A percentile compares a stretch with the other conserved stretches of the same genome.
These are phyloP conservation scores for Pseudognaphalium luteoalbum DNA, from an alignment of 129 eudicot genomes.

Conservation along the genomic window DNA sequence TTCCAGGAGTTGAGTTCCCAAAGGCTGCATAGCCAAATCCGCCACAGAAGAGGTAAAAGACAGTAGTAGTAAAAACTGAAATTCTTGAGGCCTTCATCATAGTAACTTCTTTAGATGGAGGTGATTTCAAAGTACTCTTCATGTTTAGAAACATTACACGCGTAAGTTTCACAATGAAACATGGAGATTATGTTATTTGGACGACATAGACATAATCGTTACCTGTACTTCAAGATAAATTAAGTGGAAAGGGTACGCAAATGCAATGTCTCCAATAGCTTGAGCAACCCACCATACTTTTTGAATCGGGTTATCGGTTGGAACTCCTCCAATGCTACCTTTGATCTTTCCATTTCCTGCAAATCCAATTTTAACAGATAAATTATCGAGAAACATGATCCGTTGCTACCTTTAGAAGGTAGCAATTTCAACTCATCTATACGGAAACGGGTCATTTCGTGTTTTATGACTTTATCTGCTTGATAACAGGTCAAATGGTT, in stretches of 20 bases:
- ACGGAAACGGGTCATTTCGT: background rate
- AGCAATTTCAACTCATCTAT: background rate
- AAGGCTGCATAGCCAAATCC: slow-evolving; percentile 90
- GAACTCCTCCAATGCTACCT: slow-evolving; percentile 69
- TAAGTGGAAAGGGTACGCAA: slow-evolving; percentile 61
- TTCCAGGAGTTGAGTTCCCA: slow-evolving; percentile 79
- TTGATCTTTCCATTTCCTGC: slow-evolving; percentile 67
- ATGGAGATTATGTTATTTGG: background rate
- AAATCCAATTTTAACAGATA: background rate
- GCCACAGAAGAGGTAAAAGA: slow-evolving; percentile 77
- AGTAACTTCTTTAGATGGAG: slow-evolving; percentile 57
- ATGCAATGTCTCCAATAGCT: slow-evolving; percentile 86
- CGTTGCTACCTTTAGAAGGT: background rate
- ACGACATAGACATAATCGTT: background rate
- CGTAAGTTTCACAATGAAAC: background rate
- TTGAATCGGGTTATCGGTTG: slow-evolving; percentile 49
- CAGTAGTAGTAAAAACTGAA: slow-evolving; percentile 48
- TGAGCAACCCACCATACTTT: slow-evolving; percentile 78
- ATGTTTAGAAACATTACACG: background rate
- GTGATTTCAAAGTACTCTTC: slow-evolving; percentile 75
- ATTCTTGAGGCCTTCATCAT: slow-evolving; percentile 73
- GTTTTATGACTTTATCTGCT: background rate
- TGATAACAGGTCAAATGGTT: background rate
- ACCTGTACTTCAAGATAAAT: slow-evolving; percentile 77
- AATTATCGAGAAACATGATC: background rate